phyloP scores from a whole-genome alignment of 768 basidiomycete species.

The Paxillus ammoniavirescens region DNA sequence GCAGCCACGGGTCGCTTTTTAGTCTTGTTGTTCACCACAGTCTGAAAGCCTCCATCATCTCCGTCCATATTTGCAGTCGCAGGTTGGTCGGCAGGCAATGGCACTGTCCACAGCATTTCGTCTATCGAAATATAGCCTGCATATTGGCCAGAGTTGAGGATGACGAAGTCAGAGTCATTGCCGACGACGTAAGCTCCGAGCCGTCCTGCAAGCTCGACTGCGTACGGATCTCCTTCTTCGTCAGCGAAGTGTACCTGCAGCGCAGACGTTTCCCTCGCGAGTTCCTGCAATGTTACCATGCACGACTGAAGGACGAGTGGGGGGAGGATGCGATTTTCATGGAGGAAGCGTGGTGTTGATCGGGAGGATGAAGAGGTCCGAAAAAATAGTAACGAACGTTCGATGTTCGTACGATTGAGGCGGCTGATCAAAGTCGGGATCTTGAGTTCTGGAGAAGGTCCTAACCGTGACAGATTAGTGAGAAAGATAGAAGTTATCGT shows the following conservation, averaged over 20 bases:
- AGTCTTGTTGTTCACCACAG: constrained; percentile 48
- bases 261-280: constrained; percentile 33
- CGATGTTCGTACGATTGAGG: constrained; percentile 53
- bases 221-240: constrained; percentile 79
- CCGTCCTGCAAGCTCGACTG: constrained; percentile 79
- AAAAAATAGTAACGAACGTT: constrained; percentile 73
- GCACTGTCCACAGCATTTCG: constrained; percentile 65
- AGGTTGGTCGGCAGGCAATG: constrained; percentile 25
- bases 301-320: constrained; percentile 62
- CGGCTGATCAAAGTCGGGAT: constrained; percentile 65
- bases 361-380: constrained; percentile 71
- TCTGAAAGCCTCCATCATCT: constrained; percentile 59
- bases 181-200: constrained; percentile 73
- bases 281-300: constrained; percentile 47
- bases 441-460: constrained; percentile 69
- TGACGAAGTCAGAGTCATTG: constrained; percentile 80
- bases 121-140: constrained; percentile 74
- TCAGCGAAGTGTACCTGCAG: constrained; percentile 72
- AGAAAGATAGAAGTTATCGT: constrained; percentile 2
- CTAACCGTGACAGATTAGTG: constrained; percentile 35
- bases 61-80: constrained; percentile 29
- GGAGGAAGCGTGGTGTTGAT: constrained; percentile 61
- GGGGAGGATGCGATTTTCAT: constrained; percentile 73
- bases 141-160: constrained; percentile 75
- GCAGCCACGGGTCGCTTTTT: constrained; percentile 43